Evolutionary conservation across 2,329 filamentous ascomycete species (phyloP).

Genomic region (Sporothrix phasma): DNA sequence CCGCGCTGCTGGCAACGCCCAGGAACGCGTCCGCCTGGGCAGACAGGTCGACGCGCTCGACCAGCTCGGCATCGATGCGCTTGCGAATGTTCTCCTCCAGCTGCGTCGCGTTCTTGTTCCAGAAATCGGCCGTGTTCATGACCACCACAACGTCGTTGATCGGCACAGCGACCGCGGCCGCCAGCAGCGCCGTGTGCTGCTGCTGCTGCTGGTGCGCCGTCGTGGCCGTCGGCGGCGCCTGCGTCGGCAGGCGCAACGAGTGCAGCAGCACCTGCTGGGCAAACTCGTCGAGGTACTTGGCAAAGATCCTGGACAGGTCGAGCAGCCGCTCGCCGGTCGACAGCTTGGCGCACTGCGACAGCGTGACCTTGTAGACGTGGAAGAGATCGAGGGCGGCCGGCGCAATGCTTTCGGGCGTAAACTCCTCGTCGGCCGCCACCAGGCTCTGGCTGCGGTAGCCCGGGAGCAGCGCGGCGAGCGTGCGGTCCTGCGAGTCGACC

Average conservation of each 20-base stretch:
- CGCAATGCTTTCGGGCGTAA: conserved; percentile 80
- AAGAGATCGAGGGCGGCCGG: conserved; percentile 93
- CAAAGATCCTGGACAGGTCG: conserved; percentile 75
- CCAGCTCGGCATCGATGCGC: conserved; percentile 71
- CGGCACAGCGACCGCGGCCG: conserved; percentile 31
- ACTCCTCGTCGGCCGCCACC: conserved; percentile 78
- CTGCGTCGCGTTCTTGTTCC: conserved; percentile 85
- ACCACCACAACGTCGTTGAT: conserved; percentile 76
- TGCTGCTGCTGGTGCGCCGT: not conserved
- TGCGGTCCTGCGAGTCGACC: conserved; percentile 92
- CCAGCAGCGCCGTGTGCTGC: not conserved
- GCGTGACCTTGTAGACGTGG: conserved; percentile 85
- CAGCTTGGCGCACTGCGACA: conserved; percentile 91
- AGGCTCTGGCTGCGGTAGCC: conserved; percentile 78
- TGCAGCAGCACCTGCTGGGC: conserved; percentile 82
- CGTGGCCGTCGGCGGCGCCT: not conserved
- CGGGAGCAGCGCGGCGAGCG: conserved; percentile 73
- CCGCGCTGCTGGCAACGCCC: conserved; percentile 80
- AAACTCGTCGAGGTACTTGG: conserved; percentile 91
- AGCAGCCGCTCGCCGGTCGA: conserved; percentile 82
- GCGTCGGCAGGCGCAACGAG: conserved; percentile 40
- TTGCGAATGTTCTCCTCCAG: conserved; percentile 91
- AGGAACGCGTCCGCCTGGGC: conserved; percentile 92
- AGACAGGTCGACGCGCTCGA: conserved; percentile 71
- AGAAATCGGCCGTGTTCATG: conserved; percentile 95